Percentiles rank a stretch among this genome's conserved stretches.
phyloP scores from a whole-genome alignment of 2,329 filamentous ascomycete species.

The Aspergillus niger region DNA sequence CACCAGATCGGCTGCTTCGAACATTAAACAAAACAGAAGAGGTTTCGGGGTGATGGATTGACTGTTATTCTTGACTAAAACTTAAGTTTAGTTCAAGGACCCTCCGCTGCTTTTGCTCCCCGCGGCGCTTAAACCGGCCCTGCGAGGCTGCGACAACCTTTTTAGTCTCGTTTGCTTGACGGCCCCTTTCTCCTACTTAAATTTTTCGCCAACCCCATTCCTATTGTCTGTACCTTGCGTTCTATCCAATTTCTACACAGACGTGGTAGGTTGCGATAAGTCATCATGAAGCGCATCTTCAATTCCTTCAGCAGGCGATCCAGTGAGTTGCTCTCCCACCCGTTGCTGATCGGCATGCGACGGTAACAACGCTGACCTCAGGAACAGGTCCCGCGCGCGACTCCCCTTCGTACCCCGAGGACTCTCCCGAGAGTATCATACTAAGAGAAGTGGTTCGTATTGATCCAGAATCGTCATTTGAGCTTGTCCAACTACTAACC shows the following conservation, averaged over 20 bases:
- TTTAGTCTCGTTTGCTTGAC: background rate
- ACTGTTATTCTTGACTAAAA: background rate
- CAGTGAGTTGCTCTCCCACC: conserved; percentile 28
- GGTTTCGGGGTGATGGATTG: background rate
- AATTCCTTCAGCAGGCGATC: conserved; percentile 34
- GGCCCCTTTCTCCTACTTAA: conserved; percentile 5
- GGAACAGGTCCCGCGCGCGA: conserved; percentile 27
- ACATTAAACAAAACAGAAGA: background rate
- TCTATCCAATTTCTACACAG: background rate
- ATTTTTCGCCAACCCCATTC: conserved; percentile 8
- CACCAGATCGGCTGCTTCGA: background rate
- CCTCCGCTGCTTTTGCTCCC: conserved; percentile 9
- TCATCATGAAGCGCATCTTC: conserved; percentile 42
- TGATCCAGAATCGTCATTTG: background rate
- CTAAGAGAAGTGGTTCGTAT: conserved; percentile 44
- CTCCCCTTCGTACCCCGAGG: conserved; percentile 31
- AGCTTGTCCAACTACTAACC: conserved; percentile 9
- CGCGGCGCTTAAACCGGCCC: conserved; percentile 7
- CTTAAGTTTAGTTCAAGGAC: no score
- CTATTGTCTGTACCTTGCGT: background rate
- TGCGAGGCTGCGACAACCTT: no score
- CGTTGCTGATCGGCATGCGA: conserved; percentile 9
- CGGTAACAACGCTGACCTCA: background rate
- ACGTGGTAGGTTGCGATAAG: background rate
- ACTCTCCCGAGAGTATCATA: conserved; percentile 43